Conservation (phyloP, 495 filamentous ascomycete genomes). For the Aspergillus bridgeri region DNA sequence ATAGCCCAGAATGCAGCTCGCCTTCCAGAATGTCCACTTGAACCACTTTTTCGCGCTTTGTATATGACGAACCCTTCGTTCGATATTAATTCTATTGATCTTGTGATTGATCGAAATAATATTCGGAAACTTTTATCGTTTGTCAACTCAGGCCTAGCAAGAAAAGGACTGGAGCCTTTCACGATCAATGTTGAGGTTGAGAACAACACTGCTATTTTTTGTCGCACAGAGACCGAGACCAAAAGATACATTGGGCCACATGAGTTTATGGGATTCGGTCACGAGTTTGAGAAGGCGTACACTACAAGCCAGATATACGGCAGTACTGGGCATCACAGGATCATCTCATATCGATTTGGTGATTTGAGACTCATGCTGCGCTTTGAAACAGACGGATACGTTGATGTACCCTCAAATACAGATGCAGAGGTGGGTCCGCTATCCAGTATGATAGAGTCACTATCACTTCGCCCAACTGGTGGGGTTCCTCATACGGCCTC, state of each 20-base stretch:
- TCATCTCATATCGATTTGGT: constrained; percentile 45
- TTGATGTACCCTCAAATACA: constrained; percentile 11
- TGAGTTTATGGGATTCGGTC: constrained; percentile 44
- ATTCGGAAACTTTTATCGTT: constrained; percentile 52
- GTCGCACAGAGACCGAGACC: constrained; percentile 32
- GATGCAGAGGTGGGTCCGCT: constrained; percentile 19
- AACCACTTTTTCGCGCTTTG: constrained; percentile 50
- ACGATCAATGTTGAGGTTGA: constrained; percentile 43
- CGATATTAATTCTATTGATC: constrained; percentile 37
- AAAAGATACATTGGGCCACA: constrained; percentile 23
- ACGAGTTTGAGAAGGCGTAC: constrained; percentile 49
- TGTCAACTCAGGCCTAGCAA: constrained; percentile 27
- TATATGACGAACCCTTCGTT: constrained; percentile 40
- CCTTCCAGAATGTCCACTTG: constrained; percentile 36
- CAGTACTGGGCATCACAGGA: constrained; percentile 47
- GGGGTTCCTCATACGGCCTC: constrained; percentile 2
- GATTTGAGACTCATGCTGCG: constrained; percentile 44
- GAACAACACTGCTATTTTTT: constrained; percentile 41
- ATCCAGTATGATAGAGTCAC: constrained; percentile 20
- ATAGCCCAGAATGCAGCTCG: constrained; percentile 23
- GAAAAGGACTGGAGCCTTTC: constrained; percentile 27
- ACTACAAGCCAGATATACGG: constrained; percentile 31
- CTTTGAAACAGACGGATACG: constrained; percentile 46
- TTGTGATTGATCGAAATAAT: constrained; percentile 52
- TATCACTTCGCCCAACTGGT: constrained; percentile 24